These are phyloP conservation scores for Mycena olivaceomarginata DNA, from an alignment of 768 basidiomycete species.

Conservation along the genomic window DNA sequence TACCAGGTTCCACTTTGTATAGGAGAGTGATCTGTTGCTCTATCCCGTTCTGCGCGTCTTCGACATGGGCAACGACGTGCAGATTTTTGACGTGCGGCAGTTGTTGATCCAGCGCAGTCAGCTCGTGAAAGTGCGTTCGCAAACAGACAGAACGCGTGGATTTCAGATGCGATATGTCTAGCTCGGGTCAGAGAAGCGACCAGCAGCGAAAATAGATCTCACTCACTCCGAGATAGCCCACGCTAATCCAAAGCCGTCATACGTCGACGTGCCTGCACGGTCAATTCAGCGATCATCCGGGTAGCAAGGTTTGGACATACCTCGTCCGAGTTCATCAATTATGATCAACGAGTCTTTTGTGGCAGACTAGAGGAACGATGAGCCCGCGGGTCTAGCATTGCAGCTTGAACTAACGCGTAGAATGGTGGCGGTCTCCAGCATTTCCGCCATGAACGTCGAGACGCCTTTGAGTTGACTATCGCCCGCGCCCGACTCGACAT, in stretches of 20 bases:
- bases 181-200: constrained; percentile 11
- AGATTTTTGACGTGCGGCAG: constrained; percentile 93
- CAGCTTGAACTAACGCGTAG: constrained; percentile 74
- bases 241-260: constrained; percentile 97
- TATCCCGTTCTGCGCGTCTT: constrained; percentile 81
- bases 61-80: constrained; percentile 96
- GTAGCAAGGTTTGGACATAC: constrained; percentile 55
- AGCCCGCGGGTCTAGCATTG: neutral
- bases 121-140: constrained; percentile 99
- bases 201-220: constrained; percentile 46
- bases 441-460: constrained; percentile 99
- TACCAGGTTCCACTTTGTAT: constrained; percentile 96
- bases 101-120: constrained; percentile 94
- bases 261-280: constrained; percentile 89
- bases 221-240: constrained; percentile 99
- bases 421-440: constrained; percentile 98
- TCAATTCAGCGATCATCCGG: neutral
- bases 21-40: constrained; percentile 90
- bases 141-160: constrained; percentile 96
- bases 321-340: constrained; percentile 97
- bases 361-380: constrained; percentile 76
- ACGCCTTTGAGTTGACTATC: constrained; percentile 99
- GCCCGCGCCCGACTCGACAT: constrained; percentile 97
- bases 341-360: constrained; percentile 95
- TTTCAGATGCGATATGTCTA: constrained; percentile 95